Evolutionary conservation across 306 rosid species (phyloP).

Genomic region (Glycyrrhiza uralensis): DNA sequence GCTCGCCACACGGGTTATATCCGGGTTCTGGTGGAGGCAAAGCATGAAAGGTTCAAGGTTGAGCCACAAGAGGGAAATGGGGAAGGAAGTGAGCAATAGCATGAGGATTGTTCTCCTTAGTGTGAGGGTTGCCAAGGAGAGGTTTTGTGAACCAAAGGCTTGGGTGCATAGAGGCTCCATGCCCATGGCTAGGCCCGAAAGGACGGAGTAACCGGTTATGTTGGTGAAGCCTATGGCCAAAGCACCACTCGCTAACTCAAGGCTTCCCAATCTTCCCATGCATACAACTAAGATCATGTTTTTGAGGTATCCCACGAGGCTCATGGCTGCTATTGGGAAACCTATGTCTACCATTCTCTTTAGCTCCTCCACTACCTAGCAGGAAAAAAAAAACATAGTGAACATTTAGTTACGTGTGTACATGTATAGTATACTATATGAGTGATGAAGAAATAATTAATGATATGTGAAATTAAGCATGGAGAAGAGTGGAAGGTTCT

Average conservation of each 20-base stretch:
- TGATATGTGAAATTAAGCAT: conserved; percentile 11
- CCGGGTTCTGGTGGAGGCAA: conserved; percentile 52
- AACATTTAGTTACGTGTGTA: background rate
- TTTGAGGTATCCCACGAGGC: conserved; percentile 62
- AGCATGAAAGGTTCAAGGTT: conserved; percentile 74
- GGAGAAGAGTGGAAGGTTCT: background rate
- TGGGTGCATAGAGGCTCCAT: conserved; percentile 80
- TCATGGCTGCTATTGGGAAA: conserved; percentile 70
- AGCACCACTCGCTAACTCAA: conserved; percentile 72
- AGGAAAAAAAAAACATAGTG: background rate
- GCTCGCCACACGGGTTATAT: conserved; percentile 57
- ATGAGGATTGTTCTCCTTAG: conserved; percentile 52
- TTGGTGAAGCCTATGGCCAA: conserved; percentile 81
- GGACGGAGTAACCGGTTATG: conserved; percentile 72
- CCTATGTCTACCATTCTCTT: conserved; percentile 61
- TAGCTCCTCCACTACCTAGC: conserved; percentile 68
- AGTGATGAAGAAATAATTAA: background rate
- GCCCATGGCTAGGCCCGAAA: conserved; percentile 74
- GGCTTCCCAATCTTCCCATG: conserved; percentile 80
- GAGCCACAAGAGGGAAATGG: conserved; percentile 62
- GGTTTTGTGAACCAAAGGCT: conserved; percentile 70
- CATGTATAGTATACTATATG: background rate
- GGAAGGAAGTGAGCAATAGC: conserved; percentile 55
- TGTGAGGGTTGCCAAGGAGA: conserved; percentile 45
- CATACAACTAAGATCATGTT: conserved; percentile 65